Evolutionary conservation across 768 basidiomycete genomes (phyloP), one percentile per base, ranked within the genome.

Genomic region (Boletus rex-veris): DNA sequence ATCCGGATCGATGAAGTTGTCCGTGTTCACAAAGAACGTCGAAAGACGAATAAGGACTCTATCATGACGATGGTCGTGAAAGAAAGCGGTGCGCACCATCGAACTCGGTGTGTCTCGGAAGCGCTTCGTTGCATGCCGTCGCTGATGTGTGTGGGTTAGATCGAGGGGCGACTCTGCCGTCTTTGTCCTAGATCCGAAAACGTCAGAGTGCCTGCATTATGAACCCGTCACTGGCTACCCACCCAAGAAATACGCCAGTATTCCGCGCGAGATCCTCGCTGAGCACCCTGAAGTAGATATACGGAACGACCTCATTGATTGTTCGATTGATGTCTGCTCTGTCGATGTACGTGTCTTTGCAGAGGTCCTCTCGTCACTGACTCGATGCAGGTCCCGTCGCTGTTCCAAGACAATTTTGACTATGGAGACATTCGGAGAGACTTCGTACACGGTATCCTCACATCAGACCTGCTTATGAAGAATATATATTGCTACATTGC

Each of bases 341-440:
- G 86, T 92, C 19, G 93, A 97, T 79, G 93, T 92, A 45, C 30
- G 77, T 58, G n/a, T 28, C 8, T 38, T 16, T 24, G 8, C 26
- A 15, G 31, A 48, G 36, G 21, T 9, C 28, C 45, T 45, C 42
- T 39, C 24, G n/a, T 35, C n/a, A 10, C 40, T 44, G 46, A 59
- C 36, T 43, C 35, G 30, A 47, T 53, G 26, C 62, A 97, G 89
- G 90, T 98, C 36, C 94, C 93, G 2, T 95, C 95, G 1, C 69
- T 98, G 5, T 99, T 98, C 74, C 93, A 95, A 68, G 97, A 98
- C 73, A 98, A 98, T 73, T 99, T 99, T 65, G 97, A 98, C 73
- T 98, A 95, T 65, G 84, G 85, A 14, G 92, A 95, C 72, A 80
- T 98, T 55, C 84, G 94, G 53, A 78, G 84, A 59, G 93, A 98